phyloP scores from a whole-genome alignment of 768 basidiomycete species.

The Albatrellus ellisii region DNA sequence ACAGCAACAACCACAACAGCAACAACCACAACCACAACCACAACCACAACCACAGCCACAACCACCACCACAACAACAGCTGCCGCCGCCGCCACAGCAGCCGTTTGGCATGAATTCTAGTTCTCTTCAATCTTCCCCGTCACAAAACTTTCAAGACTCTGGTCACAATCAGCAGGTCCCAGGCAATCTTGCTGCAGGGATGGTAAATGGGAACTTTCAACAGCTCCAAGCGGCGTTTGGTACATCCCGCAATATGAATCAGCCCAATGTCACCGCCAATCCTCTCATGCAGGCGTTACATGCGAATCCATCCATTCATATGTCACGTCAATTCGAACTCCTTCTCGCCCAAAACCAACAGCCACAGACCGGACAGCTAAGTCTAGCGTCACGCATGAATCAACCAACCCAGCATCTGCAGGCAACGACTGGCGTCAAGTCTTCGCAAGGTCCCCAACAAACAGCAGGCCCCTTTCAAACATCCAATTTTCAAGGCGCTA shows the following conservation, averaged over 20 bases:
- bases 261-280: neutral
- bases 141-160: constrained; percentile 1
- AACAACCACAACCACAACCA: too few species aligned
- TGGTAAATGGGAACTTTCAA: neutral
- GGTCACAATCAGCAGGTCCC: constrained; percentile 1
- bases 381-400: neutral
- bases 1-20: too few species aligned
- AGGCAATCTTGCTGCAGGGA: neutral
- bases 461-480: neutral
- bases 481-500: neutral
- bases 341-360: constrained; percentile 2
- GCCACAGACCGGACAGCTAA: neutral
- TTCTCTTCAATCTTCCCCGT: constrained; percentile 2
- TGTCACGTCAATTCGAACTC: constrained; percentile 1
- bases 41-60: too few species aligned
- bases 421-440: neutral
- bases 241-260: neutral
- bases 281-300: constrained; percentile 3
- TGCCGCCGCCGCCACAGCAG: constrained; percentile 1
- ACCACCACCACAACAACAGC: neutral
- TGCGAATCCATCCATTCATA: neutral
- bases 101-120: neutral
- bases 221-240: neutral
- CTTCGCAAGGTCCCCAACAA: neutral
- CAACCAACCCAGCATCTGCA: neutral